A percentile compares a stretch with the other conserved stretches of the same genome.
Evolutionary conservation across 306 rosid species (phyloP).

Genomic region (Hippophae rhamnoides): DNA sequence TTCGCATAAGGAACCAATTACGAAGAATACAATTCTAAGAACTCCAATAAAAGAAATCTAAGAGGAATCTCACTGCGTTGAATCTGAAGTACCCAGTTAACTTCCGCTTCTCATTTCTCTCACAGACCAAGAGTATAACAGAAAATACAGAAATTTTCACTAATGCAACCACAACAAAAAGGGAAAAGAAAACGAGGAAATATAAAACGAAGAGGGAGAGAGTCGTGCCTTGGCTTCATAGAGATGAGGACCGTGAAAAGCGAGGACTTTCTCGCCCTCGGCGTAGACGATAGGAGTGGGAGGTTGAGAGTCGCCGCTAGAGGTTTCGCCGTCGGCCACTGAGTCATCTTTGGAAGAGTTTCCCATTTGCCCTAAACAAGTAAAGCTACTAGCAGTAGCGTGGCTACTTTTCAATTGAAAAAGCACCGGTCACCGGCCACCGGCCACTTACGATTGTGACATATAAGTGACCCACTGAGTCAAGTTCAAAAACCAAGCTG

Average conservation of each 20-base stretch:
- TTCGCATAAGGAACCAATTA: no score
- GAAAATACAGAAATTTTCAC: no score
- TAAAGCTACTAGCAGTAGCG: no score
- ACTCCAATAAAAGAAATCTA: no score
- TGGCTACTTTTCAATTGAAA: no score
- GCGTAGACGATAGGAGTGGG: conserved; percentile 39
- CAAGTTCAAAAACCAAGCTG: no score
- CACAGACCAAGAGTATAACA: no score
- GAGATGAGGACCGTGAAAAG: conserved; percentile 85
- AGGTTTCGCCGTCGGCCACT: conserved; percentile 56
- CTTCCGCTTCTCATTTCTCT: not conserved
- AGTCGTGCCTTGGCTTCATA: conserved; percentile 77
- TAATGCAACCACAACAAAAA: not conserved
- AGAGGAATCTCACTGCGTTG: not conserved
- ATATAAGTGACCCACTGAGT: no score
- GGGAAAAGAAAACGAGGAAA: no score
- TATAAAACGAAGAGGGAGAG: not conserved
- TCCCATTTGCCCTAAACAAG: conserved; percentile 30
- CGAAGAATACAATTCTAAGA: no score
- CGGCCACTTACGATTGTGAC: no score
- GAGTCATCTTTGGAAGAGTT: conserved; percentile 66
- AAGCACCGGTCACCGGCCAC: no score
- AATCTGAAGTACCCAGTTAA: not conserved
- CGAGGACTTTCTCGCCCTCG: conserved; percentile 82
- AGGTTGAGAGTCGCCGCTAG: conserved; percentile 56